A percentile compares a stretch with the other conserved stretches of the same genome.
These are phyloP conservation scores for Plasmodium chabaudi DNA, from an alignment of 169 alveolate species.

Conservation along the genomic window DNA sequence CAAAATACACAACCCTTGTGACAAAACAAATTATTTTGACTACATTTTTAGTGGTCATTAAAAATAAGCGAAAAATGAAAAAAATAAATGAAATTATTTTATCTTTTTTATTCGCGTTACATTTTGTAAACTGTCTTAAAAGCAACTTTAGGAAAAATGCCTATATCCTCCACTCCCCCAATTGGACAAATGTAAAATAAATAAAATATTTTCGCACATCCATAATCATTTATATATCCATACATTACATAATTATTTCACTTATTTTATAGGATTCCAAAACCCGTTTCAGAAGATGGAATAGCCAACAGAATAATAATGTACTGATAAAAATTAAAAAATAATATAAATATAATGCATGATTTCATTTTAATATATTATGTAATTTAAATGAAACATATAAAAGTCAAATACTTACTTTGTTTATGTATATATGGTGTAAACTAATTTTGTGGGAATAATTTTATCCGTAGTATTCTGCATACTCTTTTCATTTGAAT, in stretches of 20 bases:
- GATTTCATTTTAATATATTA: too few species aligned
- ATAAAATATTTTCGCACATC: not conserved
- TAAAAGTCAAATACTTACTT: slow-evolving; percentile 1
- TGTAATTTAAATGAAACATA: too few species aligned
- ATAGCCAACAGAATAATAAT: slow-evolving; percentile 57
- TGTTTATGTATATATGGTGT: not conserved
- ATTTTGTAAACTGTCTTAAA: slow-evolving; percentile 70
- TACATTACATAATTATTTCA: not conserved
- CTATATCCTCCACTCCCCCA: slow-evolving; percentile 52
- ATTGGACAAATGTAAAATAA: slow-evolving; percentile 41
- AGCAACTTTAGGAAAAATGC: slow-evolving; percentile 56
- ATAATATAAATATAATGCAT: not conserved
- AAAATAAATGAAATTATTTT: slow-evolving; percentile 33
- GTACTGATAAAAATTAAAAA: slow-evolving; percentile 37
- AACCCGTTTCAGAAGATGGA: slow-evolving; percentile 70
- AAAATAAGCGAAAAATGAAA: slow-evolving; percentile 47
- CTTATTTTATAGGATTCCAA: slow-evolving; percentile 26
- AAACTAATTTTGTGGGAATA: not conserved
- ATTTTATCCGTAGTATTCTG: not conserved
- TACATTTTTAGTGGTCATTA: not conserved
- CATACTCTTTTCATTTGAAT: too few species aligned
- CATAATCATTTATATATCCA: not conserved
- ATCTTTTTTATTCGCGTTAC: slow-evolving; percentile 11
- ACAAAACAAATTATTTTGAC: too few species aligned
- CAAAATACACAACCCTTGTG: too few species aligned